Evolutionary conservation across 805 yeast species (phyloP).

Genomic region (Barnettozyma siamensis): DNA sequence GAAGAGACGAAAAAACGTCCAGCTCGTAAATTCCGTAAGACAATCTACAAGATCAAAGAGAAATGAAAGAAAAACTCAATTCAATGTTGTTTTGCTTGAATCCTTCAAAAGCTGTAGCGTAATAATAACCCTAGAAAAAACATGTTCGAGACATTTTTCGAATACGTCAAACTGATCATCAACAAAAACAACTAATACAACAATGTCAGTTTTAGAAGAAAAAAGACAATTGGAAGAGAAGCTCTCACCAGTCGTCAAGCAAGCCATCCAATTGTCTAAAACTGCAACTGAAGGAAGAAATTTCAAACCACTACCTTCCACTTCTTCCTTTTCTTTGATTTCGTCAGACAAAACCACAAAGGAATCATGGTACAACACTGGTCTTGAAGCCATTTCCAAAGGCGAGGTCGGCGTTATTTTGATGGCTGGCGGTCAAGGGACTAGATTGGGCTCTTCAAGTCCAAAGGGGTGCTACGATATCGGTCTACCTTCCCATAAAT

Average conservation of each 20-base stretch:
- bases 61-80: neutral
- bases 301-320: constrained; percentile 44
- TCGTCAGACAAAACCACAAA: constrained; percentile 23
- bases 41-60: constrained; percentile 6
- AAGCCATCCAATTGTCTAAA: constrained; percentile 38
- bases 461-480: constrained; percentile 96
- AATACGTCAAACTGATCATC: neutral
- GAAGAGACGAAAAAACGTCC: constrained; percentile 16
- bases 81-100: too few species aligned
- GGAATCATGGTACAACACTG: constrained; percentile 32
- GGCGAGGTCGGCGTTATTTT: constrained; percentile 83
- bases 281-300: constrained; percentile 23
- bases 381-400: constrained; percentile 59
- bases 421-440: constrained; percentile 99
- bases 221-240: constrained; percentile 16
- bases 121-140: neutral
- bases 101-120: too few species aligned
- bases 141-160: neutral
- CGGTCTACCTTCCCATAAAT: constrained; percentile 75
- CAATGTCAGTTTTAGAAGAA: constrained; percentile 13
- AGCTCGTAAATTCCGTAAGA: constrained; percentile 1
- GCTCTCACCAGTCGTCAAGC: constrained; percentile 23
- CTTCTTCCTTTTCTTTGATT: constrained; percentile 44
- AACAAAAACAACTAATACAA: neutral
- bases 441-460: constrained; percentile 79